A percentile compares a stretch with the other conserved stretches of the same genome.
Conservation (phyloP, 2,329 filamentous ascomycete genomes). For the Ophiostoma pallidulum region DNA sequence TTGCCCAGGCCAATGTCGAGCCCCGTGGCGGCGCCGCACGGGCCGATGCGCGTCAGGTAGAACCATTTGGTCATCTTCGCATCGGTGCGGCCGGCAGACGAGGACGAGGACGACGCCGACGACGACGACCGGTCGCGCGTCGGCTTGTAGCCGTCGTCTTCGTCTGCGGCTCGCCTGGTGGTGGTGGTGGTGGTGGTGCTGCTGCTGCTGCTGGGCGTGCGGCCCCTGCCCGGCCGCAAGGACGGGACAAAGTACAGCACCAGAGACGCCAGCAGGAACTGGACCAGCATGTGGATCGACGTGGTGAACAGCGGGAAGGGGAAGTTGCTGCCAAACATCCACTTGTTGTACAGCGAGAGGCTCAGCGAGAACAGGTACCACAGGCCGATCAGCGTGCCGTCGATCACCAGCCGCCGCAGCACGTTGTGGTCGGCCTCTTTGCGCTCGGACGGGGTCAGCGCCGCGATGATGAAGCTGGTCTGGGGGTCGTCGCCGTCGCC, state of each 20-base stretch:
- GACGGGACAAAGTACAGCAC: slow-evolving; percentile 78
- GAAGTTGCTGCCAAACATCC: slow-evolving; percentile 97
- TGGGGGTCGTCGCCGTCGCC: slow-evolving; percentile 1
- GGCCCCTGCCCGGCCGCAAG: slow-evolving; percentile 53
- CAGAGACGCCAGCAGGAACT: slow-evolving; percentile 68
- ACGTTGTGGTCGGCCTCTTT: slow-evolving; percentile 68
- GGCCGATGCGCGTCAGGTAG: slow-evolving; percentile 83
- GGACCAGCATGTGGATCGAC: slow-evolving; percentile 88
- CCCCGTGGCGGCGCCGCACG: slow-evolving; percentile 85
- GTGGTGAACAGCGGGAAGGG: slow-evolving; percentile 93
- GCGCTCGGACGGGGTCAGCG: slow-evolving; percentile 60
- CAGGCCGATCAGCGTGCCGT: slow-evolving; percentile 69
- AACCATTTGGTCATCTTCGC: slow-evolving; percentile 70
- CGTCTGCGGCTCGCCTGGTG: background rate
- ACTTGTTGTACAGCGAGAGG: slow-evolving; percentile 97
- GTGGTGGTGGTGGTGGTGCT: slow-evolving; percentile 34
- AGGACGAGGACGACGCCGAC: no score
- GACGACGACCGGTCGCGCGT: no score
- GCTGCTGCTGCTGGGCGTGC: slow-evolving; percentile 37
- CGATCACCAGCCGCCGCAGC: slow-evolving; percentile 58
- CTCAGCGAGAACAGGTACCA: slow-evolving; percentile 91
- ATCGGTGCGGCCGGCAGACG: no score
- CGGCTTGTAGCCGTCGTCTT: slow-evolving; percentile 29
- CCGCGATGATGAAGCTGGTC: background rate
- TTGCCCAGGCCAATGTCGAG: slow-evolving; percentile 95